Evolutionary conservation across 176 grass and related monocot genomes (phyloP).

Genomic region (Zizania latifolia): DNA sequence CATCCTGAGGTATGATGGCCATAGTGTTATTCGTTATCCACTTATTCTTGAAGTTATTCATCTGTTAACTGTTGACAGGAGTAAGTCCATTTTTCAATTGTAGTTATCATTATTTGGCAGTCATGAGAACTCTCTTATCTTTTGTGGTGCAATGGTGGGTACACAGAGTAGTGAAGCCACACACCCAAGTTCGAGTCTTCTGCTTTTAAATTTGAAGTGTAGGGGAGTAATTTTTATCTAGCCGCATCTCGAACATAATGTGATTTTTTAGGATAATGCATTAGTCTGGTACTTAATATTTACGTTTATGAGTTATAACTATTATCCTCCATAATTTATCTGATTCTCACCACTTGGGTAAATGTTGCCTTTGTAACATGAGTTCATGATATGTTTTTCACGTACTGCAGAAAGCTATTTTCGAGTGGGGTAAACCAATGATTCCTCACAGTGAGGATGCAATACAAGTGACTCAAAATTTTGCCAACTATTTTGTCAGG

Average conservation of each 20-base stretch:
- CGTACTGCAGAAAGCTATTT: constrained; percentile 81
- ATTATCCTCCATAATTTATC: background rate
- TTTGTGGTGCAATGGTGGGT: background rate
- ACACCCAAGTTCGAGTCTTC: background rate
- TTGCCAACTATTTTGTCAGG: constrained; percentile 95
- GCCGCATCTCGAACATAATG: background rate
- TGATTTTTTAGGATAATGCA: background rate
- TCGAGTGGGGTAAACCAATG: constrained; percentile 65
- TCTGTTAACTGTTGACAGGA: background rate
- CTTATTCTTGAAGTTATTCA: background rate
- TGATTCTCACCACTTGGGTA: background rate
- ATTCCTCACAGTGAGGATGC: constrained; percentile 90
- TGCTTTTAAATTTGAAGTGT: background rate
- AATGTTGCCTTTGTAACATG: background rate
- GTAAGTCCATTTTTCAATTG: background rate
- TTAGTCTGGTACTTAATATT: background rate
- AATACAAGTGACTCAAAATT: constrained; percentile 62
- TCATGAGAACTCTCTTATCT: background rate
- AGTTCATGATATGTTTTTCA: background rate
- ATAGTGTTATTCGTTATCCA: background rate
- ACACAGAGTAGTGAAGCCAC: background rate
- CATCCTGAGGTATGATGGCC: constrained; percentile 76
- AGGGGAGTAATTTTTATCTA: background rate
- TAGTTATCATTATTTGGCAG: constrained; percentile 6
- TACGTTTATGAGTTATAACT: background rate